Conservation (phyloP, 495 filamentous ascomycete genomes). For the Bacidia rubella region DNA sequence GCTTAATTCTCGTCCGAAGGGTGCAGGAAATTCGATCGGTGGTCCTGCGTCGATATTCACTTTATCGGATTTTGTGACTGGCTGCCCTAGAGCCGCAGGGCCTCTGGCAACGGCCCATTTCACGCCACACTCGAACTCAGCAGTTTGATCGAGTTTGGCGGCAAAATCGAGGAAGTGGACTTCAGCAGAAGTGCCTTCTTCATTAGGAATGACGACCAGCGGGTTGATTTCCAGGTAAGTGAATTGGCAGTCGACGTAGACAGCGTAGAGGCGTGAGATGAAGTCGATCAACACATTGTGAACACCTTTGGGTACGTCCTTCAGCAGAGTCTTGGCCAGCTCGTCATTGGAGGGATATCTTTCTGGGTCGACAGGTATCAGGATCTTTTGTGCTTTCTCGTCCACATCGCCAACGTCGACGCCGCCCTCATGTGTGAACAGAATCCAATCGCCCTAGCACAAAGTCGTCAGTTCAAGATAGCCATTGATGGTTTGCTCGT, state of each 20-base stretch:
- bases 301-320: constrained; percentile 85
- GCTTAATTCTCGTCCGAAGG: constrained; percentile 92
- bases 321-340: constrained; percentile 70
- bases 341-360: constrained; percentile 94
- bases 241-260: constrained; percentile 99
- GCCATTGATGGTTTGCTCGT: neutral
- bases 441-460: constrained; percentile 93
- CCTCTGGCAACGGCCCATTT: constrained; percentile 96
- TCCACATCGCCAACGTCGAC: constrained; percentile 99
- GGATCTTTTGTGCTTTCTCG: constrained; percentile 93
- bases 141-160: constrained; percentile 97
- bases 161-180: constrained; percentile 98
- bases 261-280: constrained; percentile 83
- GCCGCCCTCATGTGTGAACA: constrained; percentile 98
- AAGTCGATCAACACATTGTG: constrained; percentile 99
- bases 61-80: constrained; percentile 49
- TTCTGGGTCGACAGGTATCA: constrained; percentile 89
- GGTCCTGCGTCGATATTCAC: constrained; percentile 93
- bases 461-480: neutral
- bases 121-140: constrained; percentile 96
- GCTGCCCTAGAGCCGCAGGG: constrained; percentile 71
- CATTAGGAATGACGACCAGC: constrained; percentile 93
- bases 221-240: constrained; percentile 99
- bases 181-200: constrained; percentile 75
- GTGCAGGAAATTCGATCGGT: constrained; percentile 96